phyloP scores from a whole-genome alignment of 2,329 filamentous ascomycete species.

The Emmonsiellopsis sp. region DNA sequence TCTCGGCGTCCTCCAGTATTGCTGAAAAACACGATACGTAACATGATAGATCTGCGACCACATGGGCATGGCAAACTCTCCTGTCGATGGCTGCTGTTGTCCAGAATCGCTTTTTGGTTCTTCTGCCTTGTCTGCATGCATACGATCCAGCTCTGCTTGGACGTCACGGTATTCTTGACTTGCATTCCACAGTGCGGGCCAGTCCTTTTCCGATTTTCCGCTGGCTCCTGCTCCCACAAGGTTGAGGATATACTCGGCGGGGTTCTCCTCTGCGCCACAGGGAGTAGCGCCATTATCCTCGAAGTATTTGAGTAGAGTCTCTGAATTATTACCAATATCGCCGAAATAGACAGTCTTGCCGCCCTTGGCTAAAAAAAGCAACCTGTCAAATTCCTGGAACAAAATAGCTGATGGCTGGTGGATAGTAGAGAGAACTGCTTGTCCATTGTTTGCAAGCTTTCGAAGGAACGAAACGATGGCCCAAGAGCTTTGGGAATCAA shows the following conservation, averaged over 20 bases:
- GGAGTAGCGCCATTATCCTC: conserved; percentile 48
- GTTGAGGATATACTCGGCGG: conserved; percentile 63
- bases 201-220: conserved; percentile 55
- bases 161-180: conserved; percentile 46
- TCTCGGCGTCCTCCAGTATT: conserved; percentile 78
- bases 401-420: conserved; percentile 87
- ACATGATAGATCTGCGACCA: conserved; percentile 55
- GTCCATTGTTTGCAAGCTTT: conserved; percentile 75
- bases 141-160: conserved; percentile 48
- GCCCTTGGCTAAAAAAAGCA: conserved; percentile 53
- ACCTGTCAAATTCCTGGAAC: conserved; percentile 67
- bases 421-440: conserved; percentile 85
- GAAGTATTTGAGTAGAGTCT: conserved; percentile 53
- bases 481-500: conserved; percentile 87
- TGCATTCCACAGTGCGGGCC: conserved; percentile 53
- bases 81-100: conserved; percentile 35
- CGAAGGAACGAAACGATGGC: conserved; percentile 74
- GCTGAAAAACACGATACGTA: conserved; percentile 66
- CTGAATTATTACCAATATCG: conserved; percentile 50
- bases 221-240: conserved; percentile 50
- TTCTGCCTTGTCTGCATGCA: conserved; percentile 41
- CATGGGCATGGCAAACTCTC: conserved; percentile 72
- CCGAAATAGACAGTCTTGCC: conserved; percentile 61
- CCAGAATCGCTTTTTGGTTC: conserved; percentile 18
- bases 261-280: conserved; percentile 55